A percentile compares a stretch with the other conserved stretches of the same genome.
These are phyloP conservation scores for Coprinopsis cinerea DNA, from an alignment of 768 basidiomycete species.

Conservation along the genomic window DNA sequence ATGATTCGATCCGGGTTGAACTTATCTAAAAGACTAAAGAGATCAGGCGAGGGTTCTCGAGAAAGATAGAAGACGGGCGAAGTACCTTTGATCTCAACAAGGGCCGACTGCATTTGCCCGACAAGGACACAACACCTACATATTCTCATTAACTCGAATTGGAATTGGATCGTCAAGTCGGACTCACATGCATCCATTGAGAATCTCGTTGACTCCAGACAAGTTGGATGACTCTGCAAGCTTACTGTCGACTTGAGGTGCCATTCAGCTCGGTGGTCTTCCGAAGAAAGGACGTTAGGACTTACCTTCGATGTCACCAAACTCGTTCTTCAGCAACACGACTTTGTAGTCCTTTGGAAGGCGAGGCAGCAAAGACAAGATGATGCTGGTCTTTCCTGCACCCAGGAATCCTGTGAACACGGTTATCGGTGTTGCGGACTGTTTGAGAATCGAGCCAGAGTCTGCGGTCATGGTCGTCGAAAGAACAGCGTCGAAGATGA, in stretches of 20 bases:
- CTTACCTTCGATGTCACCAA: constrained; percentile 85
- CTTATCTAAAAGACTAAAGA: constrained; percentile 47
- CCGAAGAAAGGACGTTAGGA: background rate
- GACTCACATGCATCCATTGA: constrained; percentile 92
- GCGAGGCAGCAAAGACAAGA: constrained; percentile 76
- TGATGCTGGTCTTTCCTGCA: constrained; percentile 75
- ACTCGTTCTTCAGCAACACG: constrained; percentile 93
- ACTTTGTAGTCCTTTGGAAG: constrained; percentile 84
- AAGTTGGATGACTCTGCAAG: constrained; percentile 81
- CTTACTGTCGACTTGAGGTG: constrained; percentile 73
- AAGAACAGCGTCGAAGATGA: no score
- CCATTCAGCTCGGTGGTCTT: background rate
- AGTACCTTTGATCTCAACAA: constrained; percentile 80
- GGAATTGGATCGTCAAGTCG: background rate
- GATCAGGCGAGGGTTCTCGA: background rate
- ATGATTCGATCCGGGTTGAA: constrained; percentile 87
- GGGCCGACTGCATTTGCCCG: constrained; percentile 88
- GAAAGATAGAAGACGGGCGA: constrained; percentile 1
- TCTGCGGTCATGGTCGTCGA: no score
- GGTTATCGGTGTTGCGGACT: constrained; percentile 85
- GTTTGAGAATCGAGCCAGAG: no score
- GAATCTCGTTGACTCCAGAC: constrained; percentile 85
- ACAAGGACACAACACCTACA: constrained; percentile 96
- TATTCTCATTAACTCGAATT: constrained; percentile 20
- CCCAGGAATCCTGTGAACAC: constrained; percentile 95